These are phyloP conservation scores for Gastrolobium villosum DNA, from an alignment of 306 rosid species.

Conservation along the genomic window DNA sequence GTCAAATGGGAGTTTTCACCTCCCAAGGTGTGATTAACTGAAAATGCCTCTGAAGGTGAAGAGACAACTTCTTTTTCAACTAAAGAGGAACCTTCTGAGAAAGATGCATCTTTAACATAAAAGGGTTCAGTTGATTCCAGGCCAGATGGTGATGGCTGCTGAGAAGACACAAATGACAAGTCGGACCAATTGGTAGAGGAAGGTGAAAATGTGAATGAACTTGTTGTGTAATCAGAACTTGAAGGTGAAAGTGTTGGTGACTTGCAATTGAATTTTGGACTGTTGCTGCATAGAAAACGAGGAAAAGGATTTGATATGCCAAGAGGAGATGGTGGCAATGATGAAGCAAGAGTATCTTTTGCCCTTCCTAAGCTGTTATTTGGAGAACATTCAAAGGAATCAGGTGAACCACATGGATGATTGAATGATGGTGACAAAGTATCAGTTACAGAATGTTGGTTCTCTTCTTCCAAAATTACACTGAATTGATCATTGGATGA, in stretches of 20 bases:
- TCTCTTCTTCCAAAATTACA: slow-evolving; percentile 51
- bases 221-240: slow-evolving; percentile 78
- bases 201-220: slow-evolving; percentile 85
- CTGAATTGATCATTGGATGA: slow-evolving; percentile 44
- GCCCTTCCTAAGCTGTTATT: slow-evolving; percentile 55
- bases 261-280: slow-evolving; percentile 65
- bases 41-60: too few species aligned
- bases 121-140: too few species aligned
- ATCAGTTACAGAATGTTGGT: slow-evolving; percentile 49
- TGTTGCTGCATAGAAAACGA: slow-evolving; percentile 54
- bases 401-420: slow-evolving; percentile 69
- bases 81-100: too few species aligned
- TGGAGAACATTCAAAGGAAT: slow-evolving; percentile 71
- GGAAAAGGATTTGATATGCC: slow-evolving; percentile 67
- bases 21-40: too few species aligned
- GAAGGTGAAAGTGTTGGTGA: slow-evolving; percentile 86
- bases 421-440: slow-evolving; percentile 62
- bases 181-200: slow-evolving; percentile 54
- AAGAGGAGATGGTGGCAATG: slow-evolving; percentile 58
- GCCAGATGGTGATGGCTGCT: too few species aligned
- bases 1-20: too few species aligned
- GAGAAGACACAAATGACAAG: too few species aligned
- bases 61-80: too few species aligned
- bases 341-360: slow-evolving; percentile 46
- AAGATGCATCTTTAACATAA: too few species aligned